A percentile compares a stretch with the other conserved stretches of the same genome.
Conservation (phyloP, 2,329 filamentous ascomycete species). For the Aspergillus ustus region DNA sequence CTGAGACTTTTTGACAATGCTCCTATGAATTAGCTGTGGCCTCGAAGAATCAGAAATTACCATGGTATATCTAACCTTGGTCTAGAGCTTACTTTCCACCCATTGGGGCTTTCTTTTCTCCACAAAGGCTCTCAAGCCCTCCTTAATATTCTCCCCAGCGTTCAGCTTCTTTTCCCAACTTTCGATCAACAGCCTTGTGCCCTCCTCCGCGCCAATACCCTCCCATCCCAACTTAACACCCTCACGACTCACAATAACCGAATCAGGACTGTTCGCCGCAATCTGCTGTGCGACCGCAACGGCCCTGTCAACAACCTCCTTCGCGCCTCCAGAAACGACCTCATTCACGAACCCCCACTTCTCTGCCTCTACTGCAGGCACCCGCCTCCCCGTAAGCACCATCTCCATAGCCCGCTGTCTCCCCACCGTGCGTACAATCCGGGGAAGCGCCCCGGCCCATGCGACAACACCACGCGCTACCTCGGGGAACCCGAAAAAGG, state of each 20-base stretch:
- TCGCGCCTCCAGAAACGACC: conserved; percentile 43
- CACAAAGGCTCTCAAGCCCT: conserved; percentile 75
- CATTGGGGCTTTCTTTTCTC: conserved; percentile 74
- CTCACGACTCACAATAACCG: conserved; percentile 73
- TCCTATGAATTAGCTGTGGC: background rate
- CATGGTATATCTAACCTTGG: background rate
- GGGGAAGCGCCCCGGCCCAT: conserved; percentile 70
- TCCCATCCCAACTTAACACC: conserved; percentile 77
- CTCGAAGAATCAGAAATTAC: background rate
- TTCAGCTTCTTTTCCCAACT: conserved; percentile 65
- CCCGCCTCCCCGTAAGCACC: conserved; percentile 66
- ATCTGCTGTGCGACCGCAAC: conserved; percentile 66
- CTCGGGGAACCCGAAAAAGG: conserved; percentile 72
- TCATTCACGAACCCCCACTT: conserved; percentile 73
- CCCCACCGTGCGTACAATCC: conserved; percentile 68
- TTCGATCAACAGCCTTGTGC: conserved; percentile 61
- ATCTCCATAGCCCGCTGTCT: conserved; percentile 73
- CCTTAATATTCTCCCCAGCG: conserved; percentile 72
- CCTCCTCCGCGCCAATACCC: conserved; percentile 66
- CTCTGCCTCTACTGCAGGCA: conserved; percentile 64
- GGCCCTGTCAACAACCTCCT: conserved; percentile 48
- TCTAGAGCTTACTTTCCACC: conserved; percentile 49
- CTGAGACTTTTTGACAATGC: background rate
- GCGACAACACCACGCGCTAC: conserved; percentile 73
- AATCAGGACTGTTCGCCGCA: conserved; percentile 72